Base-by-base conservation (phyloP, 2,329 filamentous ascomycete species). In the Aspergillus ibericus region DNA sequence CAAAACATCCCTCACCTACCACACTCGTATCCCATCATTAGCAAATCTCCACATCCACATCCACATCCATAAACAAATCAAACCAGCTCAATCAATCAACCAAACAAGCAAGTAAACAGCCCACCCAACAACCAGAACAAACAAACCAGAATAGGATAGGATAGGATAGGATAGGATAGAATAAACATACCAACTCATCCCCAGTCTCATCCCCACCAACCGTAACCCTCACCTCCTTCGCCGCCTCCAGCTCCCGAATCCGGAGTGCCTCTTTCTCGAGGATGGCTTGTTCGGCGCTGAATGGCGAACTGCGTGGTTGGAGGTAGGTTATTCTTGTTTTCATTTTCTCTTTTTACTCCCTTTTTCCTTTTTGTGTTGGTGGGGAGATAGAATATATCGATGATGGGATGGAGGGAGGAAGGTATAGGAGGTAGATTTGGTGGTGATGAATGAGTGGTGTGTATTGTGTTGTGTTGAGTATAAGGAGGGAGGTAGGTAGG, bases 211-310 rank as follows among this genome's bases (percentile, higher is more conserved):
- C 32, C 2, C 96, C 91, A 50, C 87, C 82, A 61, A 95, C 76
- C 0, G 91, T 96, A 65, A 93, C 76, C 59, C 89, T 85, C 71
- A 95, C 90, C 75, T 98, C 91, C 64, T 91, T 88, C 13, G 86
- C 86, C 18, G 89, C 89, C 52, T 84, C 75, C 42, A 95, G 72
- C 2, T 82, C 83, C 1, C 80, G 79, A 54, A 96, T 76, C 3
- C 81, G 80, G 16, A 90, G 75, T 9, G 4, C 25, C 25, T 27
- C 7, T 7, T 27, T 27, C n/a, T n/a, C 22, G 22, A 25, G 22
- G 75, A 73, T 48, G 80, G 96, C 76, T 47, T 84, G 79, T 1
- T 83, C 77, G 0, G 89, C 88, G 53, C 90, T 85, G 61, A 93
- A 81, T 2, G 82, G 81, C 56, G 84, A 79, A 44, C 87, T 84